phyloP scores from a whole-genome alignment of 1,139 yeast species.

The Taphrina communis region DNA sequence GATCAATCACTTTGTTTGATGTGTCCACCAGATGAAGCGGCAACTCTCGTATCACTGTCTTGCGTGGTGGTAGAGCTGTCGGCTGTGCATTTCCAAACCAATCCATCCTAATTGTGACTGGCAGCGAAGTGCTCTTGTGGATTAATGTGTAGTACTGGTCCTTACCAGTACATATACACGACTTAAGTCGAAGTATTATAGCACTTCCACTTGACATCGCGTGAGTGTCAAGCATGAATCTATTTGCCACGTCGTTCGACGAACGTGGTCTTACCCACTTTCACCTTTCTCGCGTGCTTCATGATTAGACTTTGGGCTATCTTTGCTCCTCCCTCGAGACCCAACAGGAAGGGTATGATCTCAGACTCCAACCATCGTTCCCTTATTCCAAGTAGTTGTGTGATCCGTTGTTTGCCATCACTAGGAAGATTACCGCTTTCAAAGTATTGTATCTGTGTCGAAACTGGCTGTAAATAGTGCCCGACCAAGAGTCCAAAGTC shows the following conservation, averaged over 20 bases:
- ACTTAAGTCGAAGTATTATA: background rate
- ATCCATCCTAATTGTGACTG: background rate
- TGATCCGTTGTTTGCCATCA: slow-evolving; percentile 23
- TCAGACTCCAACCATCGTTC: slow-evolving; percentile 35
- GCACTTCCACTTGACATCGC: background rate
- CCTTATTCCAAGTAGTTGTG: slow-evolving; percentile 23
- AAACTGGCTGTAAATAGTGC: slow-evolving; percentile 26
- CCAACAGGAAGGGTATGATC: slow-evolving; percentile 17
- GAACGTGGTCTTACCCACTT: slow-evolving; percentile 34
- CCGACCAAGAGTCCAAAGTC: slow-evolving; percentile 16
- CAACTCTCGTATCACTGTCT: slow-evolving; percentile 2
- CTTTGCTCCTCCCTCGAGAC: slow-evolving; percentile 26
- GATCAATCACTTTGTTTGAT: slow-evolving; percentile 12
- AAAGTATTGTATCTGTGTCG: slow-evolving; percentile 31
- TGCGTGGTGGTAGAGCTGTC: slow-evolving; percentile 9
- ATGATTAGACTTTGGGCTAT: slow-evolving; percentile 24
- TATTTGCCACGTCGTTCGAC: slow-evolving; percentile 25
- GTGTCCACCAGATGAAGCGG: slow-evolving; percentile 19
- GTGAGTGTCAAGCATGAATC: background rate
- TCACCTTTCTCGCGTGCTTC: slow-evolving; percentile 36
- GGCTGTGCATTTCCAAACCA: background rate
- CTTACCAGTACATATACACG: background rate
- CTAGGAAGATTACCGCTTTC: background rate
- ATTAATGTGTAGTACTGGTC: too few relatives aligned
- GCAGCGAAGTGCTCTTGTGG: too few relatives aligned